Evolutionary conservation across 164 flowering plant genomes (phyloP).

Genomic region (Nelumbo lutea): DNA sequence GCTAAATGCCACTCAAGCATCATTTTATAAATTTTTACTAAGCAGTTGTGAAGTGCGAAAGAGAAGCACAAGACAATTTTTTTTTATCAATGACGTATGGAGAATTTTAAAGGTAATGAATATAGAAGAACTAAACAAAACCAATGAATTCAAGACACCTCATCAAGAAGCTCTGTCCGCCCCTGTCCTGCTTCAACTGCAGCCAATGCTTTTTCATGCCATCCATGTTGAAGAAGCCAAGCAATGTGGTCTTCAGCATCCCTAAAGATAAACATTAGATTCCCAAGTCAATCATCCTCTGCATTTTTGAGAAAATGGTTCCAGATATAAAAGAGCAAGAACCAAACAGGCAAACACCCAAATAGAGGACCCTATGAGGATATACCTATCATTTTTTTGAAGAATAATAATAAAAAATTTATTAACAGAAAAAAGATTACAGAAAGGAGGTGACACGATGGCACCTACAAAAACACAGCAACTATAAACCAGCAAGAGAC

Average conservation of each 20-base stretch:
- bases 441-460: no score
- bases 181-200: slow-evolving; percentile 97
- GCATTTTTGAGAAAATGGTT: no score
- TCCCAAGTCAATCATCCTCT: background rate
- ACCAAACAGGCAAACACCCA: no score
- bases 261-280: slow-evolving; percentile 35
- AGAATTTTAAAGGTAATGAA: background rate
- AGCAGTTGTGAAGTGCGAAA: background rate
- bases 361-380: no score
- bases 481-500: no score
- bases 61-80: background rate
- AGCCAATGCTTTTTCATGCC: slow-evolving; percentile 95
- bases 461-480: no score
- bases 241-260: slow-evolving; percentile 97
- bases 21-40: background rate
- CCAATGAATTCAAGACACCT: slow-evolving; percentile 39
- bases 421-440: no score
- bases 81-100: background rate
- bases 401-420: no score
- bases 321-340: no score
- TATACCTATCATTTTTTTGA: no score
- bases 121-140: background rate
- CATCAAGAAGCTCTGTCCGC: slow-evolving; percentile 83
- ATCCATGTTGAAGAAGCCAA: slow-evolving; percentile 99
- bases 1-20: background rate